Evolutionary conservation across 2,329 filamentous ascomycete species (phyloP), one percentile per base, ranked within the genome.

Genomic region (Exserohilum turcica): DNA sequence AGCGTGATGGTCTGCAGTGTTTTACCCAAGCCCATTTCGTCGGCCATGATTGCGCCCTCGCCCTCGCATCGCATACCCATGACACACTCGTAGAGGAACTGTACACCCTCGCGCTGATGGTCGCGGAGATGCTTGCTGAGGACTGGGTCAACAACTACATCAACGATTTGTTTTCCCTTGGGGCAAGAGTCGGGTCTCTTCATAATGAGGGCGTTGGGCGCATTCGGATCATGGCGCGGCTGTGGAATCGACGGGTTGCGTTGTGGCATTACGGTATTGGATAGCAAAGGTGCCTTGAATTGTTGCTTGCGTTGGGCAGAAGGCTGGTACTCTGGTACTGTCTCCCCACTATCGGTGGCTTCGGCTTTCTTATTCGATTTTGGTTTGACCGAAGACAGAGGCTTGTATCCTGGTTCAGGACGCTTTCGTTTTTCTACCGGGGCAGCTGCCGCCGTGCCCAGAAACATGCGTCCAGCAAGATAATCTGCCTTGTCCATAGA

Each of bases 1-100:
- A 90, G 73, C 3, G 87, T 78, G 64, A 91, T 90, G 0, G 87
- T 90, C 64, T 90, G 87, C 29, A 90, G 68, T 0, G 88, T 90
- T 74, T 91, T 91, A 16, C 88, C 88, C 2, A 91, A 72, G 0
- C 88, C 88, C 88, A 91, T 91, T 62, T 90, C 88, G 66, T 91
- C 88, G 1, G 88, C 88, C 43, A 91, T 76, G 53, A 91, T 86
- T 3, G 86, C 87, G 19, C 87, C 87, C 71, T 87, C 82, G 1
- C 87, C 87, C 62, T 84, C 84, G 36, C 80, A 76, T 36, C 86
- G 80, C 80, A 90, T 82, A 5, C 87, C 87, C 87, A 90, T 90
- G 0, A 90, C 85, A 66, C 87, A 90, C 72, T 90, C 87, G 64
- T 91, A 91, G 37, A 91, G 71, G 63, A 91, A 90, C 43, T 83